These are phyloP conservation scores for Russula sp. DNA, from an alignment of 768 basidiomycete genomes.

Conservation along the genomic window DNA sequence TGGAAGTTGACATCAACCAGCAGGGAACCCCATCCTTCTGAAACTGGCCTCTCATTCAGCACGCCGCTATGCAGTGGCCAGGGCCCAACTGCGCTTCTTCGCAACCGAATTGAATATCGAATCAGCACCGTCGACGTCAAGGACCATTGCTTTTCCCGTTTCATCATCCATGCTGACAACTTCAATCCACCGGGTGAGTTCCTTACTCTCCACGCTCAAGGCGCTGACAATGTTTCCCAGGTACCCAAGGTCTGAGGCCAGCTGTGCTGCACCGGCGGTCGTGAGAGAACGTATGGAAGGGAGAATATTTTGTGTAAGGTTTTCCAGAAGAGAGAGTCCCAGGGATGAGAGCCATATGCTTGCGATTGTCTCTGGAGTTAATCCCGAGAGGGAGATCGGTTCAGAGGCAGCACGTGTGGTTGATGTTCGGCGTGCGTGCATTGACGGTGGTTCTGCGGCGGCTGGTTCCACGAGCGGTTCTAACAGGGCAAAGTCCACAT, in stretches of 20 bases:
- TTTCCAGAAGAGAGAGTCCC: constrained; percentile 68
- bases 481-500: constrained; percentile 50
- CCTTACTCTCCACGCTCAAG: constrained; percentile 79
- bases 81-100: constrained; percentile 14
- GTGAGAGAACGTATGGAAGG: constrained; percentile 64
- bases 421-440: constrained; percentile 32
- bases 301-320: constrained; percentile 63
- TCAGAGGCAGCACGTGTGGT: constrained; percentile 7
- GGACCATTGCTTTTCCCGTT: constrained; percentile 3
- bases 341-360: constrained; percentile 90
- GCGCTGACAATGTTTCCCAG: constrained; percentile 85
- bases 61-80: not conserved
- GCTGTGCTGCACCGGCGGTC: constrained; percentile 66
- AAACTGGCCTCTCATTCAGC: not conserved
- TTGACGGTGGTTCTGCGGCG: constrained; percentile 19
- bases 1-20: not conserved
- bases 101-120: constrained; percentile 8
- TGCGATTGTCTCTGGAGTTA: constrained; percentile 75
- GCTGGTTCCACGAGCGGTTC: constrained; percentile 39
- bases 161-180: constrained; percentile 53
- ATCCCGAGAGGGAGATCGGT: constrained; percentile 5
- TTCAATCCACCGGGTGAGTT: constrained; percentile 74
- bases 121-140: constrained; percentile 6
- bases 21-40: not conserved
- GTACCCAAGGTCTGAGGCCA: constrained; percentile 83